Evolutionary conservation across 495 filamentous ascomycete genomes (phyloP).

Genomic region (Annulohypoxylon bovei): DNA sequence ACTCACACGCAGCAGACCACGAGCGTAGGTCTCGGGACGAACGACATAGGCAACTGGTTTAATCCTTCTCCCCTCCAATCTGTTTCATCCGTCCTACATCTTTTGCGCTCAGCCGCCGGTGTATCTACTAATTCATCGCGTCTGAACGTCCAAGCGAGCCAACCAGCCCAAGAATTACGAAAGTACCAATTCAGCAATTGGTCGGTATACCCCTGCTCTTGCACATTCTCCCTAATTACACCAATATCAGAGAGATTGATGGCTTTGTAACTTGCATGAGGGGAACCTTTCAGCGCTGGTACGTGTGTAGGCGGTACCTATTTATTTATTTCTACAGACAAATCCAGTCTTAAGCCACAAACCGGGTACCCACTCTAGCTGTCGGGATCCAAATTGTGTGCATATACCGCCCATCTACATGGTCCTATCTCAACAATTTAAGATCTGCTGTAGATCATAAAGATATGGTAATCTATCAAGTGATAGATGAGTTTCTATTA

Average conservation of each 20-base stretch:
- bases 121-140: slow-evolving; percentile 20
- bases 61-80: slow-evolving; percentile 30
- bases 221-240: slow-evolving; percentile 41
- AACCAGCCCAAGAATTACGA: slow-evolving; percentile 23
- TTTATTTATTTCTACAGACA: neutral
- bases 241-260: slow-evolving; percentile 38
- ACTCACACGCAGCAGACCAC: neutral
- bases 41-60: slow-evolving; percentile 23
- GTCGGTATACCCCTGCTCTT: slow-evolving; percentile 29
- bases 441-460: slow-evolving; percentile 26
- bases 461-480: slow-evolving; percentile 16
- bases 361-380: slow-evolving; percentile 16
- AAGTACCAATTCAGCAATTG: slow-evolving; percentile 36
- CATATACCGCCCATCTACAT: slow-evolving; percentile 10
- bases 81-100: slow-evolving; percentile 40
- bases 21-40: slow-evolving; percentile 2
- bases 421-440: slow-evolving; percentile 11
- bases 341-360: neutral
- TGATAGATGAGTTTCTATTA: slow-evolving; percentile 14
- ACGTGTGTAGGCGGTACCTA: too few relatives aligned
- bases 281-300: slow-evolving; percentile 11
- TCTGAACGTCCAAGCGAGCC: slow-evolving; percentile 27
- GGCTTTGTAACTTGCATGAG: slow-evolving; percentile 23
- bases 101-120: slow-evolving; percentile 31
- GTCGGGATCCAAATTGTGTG: slow-evolving; percentile 28